Evolutionary conservation across 768 basidiomycete genomes (phyloP).

Genomic region (Fibroporia radiculosa): DNA sequence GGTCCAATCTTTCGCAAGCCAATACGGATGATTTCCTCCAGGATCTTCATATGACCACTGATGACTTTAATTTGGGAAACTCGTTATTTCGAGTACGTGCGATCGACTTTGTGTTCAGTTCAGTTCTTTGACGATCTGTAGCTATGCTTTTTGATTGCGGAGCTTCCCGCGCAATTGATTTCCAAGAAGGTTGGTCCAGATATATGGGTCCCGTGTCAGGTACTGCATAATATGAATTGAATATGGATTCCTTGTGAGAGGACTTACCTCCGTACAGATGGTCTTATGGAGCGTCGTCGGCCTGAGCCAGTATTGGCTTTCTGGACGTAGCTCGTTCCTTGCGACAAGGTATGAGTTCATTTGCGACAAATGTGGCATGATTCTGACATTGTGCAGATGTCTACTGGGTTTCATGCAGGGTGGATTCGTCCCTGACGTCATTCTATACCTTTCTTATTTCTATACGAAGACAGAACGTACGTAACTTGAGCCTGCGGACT

Average conservation of each 20-base stretch:
- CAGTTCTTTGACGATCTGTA: too few relatives aligned
- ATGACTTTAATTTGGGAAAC: slow-evolving; percentile 61
- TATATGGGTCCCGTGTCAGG: slow-evolving; percentile 57
- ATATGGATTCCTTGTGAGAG: neutral
- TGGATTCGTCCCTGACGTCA: slow-evolving; percentile 61
- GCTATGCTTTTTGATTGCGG: slow-evolving; percentile 31
- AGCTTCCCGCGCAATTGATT: slow-evolving; percentile 62
- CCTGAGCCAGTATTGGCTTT: slow-evolving; percentile 50
- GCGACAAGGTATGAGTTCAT: slow-evolving; percentile 33
- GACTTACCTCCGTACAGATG: slow-evolving; percentile 28
- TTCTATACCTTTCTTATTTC: slow-evolving; percentile 60
- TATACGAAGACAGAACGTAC: slow-evolving; percentile 51
- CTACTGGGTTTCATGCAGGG: slow-evolving; percentile 56
- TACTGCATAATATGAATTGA: slow-evolving; percentile 13
- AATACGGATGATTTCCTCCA: slow-evolving; percentile 63
- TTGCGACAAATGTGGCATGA: neutral
- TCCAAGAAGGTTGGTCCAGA: slow-evolving; percentile 65
- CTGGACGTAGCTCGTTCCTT: slow-evolving; percentile 45
- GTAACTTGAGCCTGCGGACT: slow-evolving; percentile 17
- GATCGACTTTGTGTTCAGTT: too few relatives aligned
- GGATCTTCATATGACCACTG: slow-evolving; percentile 52
- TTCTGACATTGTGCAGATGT: slow-evolving; percentile 24
- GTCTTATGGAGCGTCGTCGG: slow-evolving; percentile 49
- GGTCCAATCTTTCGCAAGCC: slow-evolving; percentile 56
- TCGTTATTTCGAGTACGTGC: slow-evolving; percentile 41